Evolutionary conservation across 1,284 basidiomycete species (phyloP).

Genomic region (Tylopilus orsonianus): DNA sequence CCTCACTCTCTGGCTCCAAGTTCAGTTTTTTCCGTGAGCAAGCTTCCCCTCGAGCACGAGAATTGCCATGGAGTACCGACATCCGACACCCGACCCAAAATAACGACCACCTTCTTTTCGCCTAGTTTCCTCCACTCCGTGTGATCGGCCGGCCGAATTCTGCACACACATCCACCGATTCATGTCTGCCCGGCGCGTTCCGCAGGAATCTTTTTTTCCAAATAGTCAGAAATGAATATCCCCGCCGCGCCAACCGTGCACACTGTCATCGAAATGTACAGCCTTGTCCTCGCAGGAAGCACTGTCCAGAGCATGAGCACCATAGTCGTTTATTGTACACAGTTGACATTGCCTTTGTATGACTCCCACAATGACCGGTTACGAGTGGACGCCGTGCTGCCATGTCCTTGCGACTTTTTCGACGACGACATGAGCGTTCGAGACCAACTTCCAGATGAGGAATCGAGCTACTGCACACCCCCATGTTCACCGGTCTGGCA

Average conservation of each 20-base stretch:
- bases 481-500: conserved; percentile 72
- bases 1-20: conserved; percentile 22
- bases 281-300: conserved; percentile 57
- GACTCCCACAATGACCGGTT: conserved; percentile 41
- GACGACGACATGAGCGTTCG: conserved; percentile 22
- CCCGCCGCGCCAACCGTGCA: conserved; percentile 54
- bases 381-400: conserved; percentile 1
- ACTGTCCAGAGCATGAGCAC: conserved; percentile 37
- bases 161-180: neutral
- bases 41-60: conserved; percentile 12
- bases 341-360: conserved; percentile 39
- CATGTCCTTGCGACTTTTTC: neutral
- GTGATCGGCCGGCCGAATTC: conserved; percentile 18
- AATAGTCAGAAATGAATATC: conserved; percentile 52
- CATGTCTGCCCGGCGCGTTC: conserved; percentile 1
- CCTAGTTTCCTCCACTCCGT: conserved; percentile 8
- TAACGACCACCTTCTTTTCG: conserved; percentile 12
- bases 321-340: conserved; percentile 7
- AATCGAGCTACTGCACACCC: neutral
- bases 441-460: neutral
- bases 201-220: conserved; percentile 42
- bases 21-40: conserved; percentile 1
- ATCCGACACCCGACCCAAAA: conserved; percentile 14
- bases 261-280: conserved; percentile 55
- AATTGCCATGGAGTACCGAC: conserved; percentile 28